Evolutionary conservation across 345 rosid species (phyloP), one percentile per base, ranked within the genome.

Genomic region (Eucalyptus sideroxylon): DNA sequence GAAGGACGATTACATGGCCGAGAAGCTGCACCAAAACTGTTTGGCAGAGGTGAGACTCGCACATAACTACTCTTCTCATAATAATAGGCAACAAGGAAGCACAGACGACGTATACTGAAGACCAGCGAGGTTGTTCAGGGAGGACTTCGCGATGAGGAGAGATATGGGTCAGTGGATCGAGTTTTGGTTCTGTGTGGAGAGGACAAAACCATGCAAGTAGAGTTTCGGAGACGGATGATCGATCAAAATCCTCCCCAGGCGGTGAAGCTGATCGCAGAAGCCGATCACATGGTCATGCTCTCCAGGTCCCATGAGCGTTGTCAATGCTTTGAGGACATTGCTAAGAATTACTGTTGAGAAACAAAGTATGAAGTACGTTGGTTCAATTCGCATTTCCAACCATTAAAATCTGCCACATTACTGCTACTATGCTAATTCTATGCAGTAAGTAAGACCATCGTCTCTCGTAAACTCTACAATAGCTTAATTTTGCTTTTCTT

Each of bases 281-380:
- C 91, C 19, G 93, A 88, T 59, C 94, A 93, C 45, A 90, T 91
- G 93, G 91, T 40, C 86, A 92, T 92, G 93, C 89, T 93, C 30
- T 93, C 94, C 3, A 67, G 90, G 42, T 87, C 91, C 6, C 5
- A 50, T 26, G 86, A 91, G 88, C 86, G 89, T 77, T 72, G 42
- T 81, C 87, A 50, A 50, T 53, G 88, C 40, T 47, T 92, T 7
- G 77, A 27, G 40, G 89, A 92, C 9, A 89, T 90, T 49, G 91
- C 91, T 19, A 31, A 50, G 23, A 65, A 89, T 26, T 89, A 47
- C 86, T 3, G 47, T 10, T 89, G 89, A 89, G 44, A 16, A 34
- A 53, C 45, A 21, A 42, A 83, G 30, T 21, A 42, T 10, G 10
- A 83, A 42, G n/a, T 83, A 11, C 16, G n/a, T 30, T 42, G 27